Evolutionary conservation across 306 rosid species (phyloP).

Genomic region (Rosa chinensis): DNA sequence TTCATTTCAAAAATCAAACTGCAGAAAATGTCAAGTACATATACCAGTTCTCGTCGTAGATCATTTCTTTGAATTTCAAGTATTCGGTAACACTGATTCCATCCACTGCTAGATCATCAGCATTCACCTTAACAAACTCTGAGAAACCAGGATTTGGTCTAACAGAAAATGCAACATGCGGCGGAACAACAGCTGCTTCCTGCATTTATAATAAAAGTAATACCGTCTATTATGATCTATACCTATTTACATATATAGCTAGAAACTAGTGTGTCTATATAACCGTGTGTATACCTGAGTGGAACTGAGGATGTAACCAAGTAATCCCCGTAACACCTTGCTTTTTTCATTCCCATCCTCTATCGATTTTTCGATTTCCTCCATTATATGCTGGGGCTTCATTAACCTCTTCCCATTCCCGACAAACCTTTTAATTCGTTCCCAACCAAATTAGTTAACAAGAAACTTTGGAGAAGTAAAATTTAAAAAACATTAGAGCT

Average conservation of each 20-base stretch:
- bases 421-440: conserved; percentile 36
- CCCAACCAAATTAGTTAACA: neutral
- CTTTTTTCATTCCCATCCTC: conserved; percentile 36
- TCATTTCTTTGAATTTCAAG: conserved; percentile 43
- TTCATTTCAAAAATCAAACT: neutral
- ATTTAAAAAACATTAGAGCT: neutral
- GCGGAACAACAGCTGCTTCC: conserved; percentile 58
- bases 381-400: conserved; percentile 37
- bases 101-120: conserved; percentile 36
- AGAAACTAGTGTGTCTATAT: neutral
- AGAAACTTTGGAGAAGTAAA: neutral
- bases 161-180: conserved; percentile 39
- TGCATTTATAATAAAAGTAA: neutral
- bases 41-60: conserved; percentile 45
- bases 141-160: conserved; percentile 50
- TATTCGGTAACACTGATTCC: conserved; percentile 33
- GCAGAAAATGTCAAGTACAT: neutral
- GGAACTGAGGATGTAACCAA: conserved; percentile 43
- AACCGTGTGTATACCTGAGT: conserved; percentile 27
- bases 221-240: neutral
- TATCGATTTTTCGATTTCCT: conserved; percentile 39
- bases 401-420: conserved; percentile 39
- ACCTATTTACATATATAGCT: neutral
- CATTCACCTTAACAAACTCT: conserved; percentile 40
- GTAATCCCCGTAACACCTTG: conserved; percentile 44